A percentile compares a stretch with the other conserved stretches of the same genome.
phyloP scores from a whole-genome alignment of 2,329 filamentous ascomycete species.

The Colletotrichum sp. region DNA sequence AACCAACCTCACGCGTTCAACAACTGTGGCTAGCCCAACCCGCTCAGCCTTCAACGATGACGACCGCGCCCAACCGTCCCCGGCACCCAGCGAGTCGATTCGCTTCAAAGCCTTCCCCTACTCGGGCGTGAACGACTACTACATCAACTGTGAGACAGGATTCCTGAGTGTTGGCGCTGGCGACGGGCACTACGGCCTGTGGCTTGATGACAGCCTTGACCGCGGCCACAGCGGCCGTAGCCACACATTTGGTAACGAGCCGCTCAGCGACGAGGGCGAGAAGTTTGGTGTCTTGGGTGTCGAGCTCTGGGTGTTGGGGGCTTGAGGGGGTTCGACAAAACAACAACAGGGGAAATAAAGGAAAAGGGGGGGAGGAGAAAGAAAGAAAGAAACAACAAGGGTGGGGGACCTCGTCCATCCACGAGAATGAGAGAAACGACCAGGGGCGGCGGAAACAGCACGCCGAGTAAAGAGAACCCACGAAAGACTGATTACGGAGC shows the following conservation, averaged over 20 bases:
- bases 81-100: conserved; percentile 73
- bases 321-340: conserved; percentile 24
- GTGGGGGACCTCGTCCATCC: not conserved
- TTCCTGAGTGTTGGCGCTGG: conserved; percentile 88
- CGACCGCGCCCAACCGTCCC: conserved; percentile 29
- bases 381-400: not conserved
- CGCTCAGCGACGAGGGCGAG: conserved; percentile 87
- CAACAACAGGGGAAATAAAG: not conserved
- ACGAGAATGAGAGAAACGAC: not conserved
- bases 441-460: not conserved
- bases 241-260: conserved; percentile 94
- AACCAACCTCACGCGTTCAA: conserved; percentile 48
- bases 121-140: conserved; percentile 94
- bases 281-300: conserved; percentile 93
- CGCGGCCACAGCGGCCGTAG: conserved; percentile 83
- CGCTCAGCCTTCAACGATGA: conserved; percentile 21
- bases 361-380: not conserved
- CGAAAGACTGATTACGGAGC: not conserved
- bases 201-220: conserved; percentile 87
- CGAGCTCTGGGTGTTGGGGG: conserved; percentile 90
- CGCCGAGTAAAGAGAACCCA: not conserved
- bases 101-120: conserved; percentile 98
- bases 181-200: conserved; percentile 90
- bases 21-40: conserved; percentile 37
- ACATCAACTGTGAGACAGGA: conserved; percentile 87